Percentiles rank a stretch among this genome's conserved stretches.
Conservation (phyloP, 805 yeast species). For the Pichia californica region DNA sequence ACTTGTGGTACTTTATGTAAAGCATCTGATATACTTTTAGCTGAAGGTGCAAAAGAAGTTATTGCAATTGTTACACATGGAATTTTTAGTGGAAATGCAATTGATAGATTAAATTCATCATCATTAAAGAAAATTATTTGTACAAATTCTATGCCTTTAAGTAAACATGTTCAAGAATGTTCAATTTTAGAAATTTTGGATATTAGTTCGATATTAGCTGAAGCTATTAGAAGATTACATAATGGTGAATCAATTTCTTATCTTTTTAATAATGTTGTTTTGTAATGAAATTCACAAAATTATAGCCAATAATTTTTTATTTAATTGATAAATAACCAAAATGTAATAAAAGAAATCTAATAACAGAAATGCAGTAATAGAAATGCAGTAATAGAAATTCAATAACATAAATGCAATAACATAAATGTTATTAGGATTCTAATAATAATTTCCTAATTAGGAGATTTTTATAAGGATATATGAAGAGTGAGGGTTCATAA, state of each 20-base stretch:
- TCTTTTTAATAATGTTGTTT: slow-evolving; percentile 57
- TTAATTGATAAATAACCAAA: no score
- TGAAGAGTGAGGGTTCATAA: no score
- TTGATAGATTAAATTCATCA: slow-evolving; percentile 61
- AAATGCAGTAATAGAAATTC: no score
- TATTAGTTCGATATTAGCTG: slow-evolving; percentile 82
- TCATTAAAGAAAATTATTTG: slow-evolving; percentile 72
- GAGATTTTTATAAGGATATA: no score
- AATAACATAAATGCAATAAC: no score
- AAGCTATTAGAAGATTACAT: slow-evolving; percentile 88
- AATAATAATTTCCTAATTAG: no score
- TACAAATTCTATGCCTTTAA: slow-evolving; percentile 89
- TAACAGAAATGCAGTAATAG: no score
- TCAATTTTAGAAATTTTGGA: slow-evolving; percentile 75
- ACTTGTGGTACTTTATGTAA: slow-evolving; percentile 96
- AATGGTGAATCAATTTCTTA: slow-evolving; percentile 94
- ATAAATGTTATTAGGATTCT: no score
- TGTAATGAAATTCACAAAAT: not conserved
- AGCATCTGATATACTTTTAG: slow-evolving; percentile 82
- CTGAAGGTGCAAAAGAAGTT: slow-evolving; percentile 76
- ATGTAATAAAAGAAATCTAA: no score
- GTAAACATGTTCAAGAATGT: slow-evolving; percentile 50
- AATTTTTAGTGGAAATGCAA: slow-evolving; percentile 80
- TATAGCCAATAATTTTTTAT: not conserved
- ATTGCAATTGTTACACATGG: slow-evolving; percentile 96